Conservation (phyloP, 208 protist species). For the Lotmaria passim region DNA sequence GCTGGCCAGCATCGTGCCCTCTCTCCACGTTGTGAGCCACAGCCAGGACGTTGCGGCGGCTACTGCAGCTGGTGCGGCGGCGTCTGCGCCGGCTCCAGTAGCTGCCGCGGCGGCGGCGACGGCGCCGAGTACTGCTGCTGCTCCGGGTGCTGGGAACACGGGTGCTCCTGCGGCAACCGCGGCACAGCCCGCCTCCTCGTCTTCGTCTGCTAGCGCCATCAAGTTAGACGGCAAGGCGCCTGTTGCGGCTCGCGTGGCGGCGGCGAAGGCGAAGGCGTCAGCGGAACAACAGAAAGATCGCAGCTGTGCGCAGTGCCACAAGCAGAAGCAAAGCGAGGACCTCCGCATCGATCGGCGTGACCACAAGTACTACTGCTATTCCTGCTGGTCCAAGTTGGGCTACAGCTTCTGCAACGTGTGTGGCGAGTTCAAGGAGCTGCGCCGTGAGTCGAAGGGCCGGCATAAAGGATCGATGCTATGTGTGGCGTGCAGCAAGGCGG, state of each 20-base stretch:
- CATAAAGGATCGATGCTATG: constrained; percentile 60
- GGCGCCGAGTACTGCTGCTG: neutral
- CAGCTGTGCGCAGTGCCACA: constrained; percentile 62
- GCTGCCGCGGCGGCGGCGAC: neutral
- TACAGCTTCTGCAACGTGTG: constrained; percentile 73
- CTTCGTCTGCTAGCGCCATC: neutral
- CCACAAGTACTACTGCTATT: constrained; percentile 71
- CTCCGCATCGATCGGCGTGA: constrained; percentile 66
- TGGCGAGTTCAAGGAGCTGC: constrained; percentile 64
- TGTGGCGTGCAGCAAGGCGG: constrained; percentile 8
- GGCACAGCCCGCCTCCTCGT: too few relatives aligned
- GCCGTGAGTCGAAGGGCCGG: constrained; percentile 46
- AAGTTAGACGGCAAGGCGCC: constrained; percentile 3
- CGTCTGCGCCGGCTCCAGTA: neutral
- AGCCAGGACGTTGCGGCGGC: constrained; percentile 12
- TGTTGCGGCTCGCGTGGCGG: constrained; percentile 2
- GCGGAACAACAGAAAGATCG: neutral
- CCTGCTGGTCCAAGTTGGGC: constrained; percentile 73
- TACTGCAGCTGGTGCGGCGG: neutral
- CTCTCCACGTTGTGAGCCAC: constrained; percentile 60
- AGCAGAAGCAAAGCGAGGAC: constrained; percentile 60
- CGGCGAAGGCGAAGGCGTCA: constrained; percentile 7
- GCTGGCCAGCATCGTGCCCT: constrained; percentile 72
- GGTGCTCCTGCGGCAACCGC: neutral
- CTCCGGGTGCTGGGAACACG: neutral